These are phyloP conservation scores for Mortierella sp. DNA, from an alignment of 371 early-diverging fungal genomes.

Conservation along the genomic window DNA sequence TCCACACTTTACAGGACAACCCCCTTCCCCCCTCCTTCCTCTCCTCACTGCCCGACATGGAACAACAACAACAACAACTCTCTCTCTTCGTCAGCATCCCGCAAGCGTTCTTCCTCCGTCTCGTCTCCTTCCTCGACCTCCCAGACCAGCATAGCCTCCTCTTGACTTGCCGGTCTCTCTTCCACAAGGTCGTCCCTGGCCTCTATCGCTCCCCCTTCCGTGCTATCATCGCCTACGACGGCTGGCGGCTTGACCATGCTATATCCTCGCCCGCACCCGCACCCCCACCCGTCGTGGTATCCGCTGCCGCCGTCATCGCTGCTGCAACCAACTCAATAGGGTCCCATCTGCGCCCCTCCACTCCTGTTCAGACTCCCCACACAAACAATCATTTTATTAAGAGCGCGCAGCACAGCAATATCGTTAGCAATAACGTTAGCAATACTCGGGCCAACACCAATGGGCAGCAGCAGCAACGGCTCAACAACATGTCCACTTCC, in stretches of 20 bases:
- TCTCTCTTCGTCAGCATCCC: no score
- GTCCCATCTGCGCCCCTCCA: no score
- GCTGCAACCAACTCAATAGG: not conserved
- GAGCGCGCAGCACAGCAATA: no score
- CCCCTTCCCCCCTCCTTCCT: no score
- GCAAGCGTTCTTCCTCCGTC: conserved; percentile 2
- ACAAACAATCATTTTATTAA: no score
- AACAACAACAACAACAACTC: no score
- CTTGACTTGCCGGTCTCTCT: conserved; percentile 30
- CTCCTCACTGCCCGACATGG: no score
- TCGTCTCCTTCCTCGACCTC: conserved; percentile 28
- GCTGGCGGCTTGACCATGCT: conserved; percentile 11
- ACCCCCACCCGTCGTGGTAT: conserved; percentile 1
- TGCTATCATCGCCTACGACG: conserved; percentile 30
- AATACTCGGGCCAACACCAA: no score
- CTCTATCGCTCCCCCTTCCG: conserved; percentile 46
- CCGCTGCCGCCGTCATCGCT: not conserved
- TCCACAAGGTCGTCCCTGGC: conserved; percentile 26
- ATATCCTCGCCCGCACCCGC: not conserved
- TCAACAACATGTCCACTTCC: conserved; percentile 11
- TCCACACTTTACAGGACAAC: no score
- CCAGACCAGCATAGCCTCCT: conserved; percentile 46
- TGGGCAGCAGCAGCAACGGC: no score
- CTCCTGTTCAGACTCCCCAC: no score
- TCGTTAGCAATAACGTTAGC: no score